Evolutionary conservation across 495 filamentous ascomycete genomes (phyloP).

Genomic region (Neurospora africana): DNA sequence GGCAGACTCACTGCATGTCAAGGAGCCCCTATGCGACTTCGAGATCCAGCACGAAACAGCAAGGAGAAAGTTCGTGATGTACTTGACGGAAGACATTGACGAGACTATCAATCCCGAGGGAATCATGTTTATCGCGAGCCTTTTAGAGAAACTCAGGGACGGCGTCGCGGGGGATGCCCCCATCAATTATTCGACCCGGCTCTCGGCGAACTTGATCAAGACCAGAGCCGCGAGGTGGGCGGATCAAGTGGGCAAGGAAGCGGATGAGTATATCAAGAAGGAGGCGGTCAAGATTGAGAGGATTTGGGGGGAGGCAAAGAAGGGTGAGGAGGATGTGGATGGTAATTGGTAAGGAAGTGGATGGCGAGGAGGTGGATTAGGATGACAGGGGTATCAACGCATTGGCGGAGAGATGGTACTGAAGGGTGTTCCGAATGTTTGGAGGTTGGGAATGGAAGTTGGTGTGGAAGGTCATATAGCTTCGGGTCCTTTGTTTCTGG

Average conservation of each 20-base stretch:
- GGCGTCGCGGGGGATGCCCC: background rate
- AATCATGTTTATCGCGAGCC: background rate
- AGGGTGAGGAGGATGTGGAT: background rate
- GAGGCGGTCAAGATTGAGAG: background rate
- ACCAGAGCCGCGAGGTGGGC: background rate
- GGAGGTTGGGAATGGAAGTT: background rate
- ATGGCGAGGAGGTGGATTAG: background rate
- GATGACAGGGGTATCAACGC: background rate
- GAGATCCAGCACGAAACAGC: background rate
- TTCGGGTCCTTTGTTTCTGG: background rate
- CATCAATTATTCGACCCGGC: background rate
- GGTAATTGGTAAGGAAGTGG: background rate
- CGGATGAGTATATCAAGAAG: background rate
- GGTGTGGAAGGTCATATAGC: background rate
- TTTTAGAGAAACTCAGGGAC: background rate
- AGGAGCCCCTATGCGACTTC: background rate
- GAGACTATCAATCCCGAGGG: background rate
- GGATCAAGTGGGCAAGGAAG: background rate
- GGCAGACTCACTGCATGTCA: background rate
- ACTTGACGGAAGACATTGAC: background rate
- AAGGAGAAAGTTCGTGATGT: background rate
- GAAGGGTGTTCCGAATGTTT: too few species aligned
- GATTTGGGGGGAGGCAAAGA: background rate
- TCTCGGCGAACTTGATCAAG: background rate
- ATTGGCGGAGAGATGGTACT: background rate